Conservation (phyloP, 2,329 filamentous ascomycete species). For the Lasiodiplodia sp. region DNA sequence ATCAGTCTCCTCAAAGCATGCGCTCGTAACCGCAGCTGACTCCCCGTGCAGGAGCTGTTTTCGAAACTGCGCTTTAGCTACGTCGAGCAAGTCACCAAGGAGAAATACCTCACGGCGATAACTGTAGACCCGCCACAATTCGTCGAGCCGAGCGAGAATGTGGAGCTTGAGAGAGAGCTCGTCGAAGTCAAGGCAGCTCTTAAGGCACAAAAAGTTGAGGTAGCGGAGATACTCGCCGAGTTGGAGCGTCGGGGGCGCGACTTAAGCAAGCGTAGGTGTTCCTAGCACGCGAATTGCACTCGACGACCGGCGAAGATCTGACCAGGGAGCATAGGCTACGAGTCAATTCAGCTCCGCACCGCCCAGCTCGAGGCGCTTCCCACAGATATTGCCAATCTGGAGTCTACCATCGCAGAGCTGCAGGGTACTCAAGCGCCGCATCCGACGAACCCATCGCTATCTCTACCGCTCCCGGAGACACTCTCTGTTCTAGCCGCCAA, state of each 20-base stretch:
- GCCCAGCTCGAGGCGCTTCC: conserved; percentile 61
- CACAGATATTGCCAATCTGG: conserved; percentile 59
- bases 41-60: conserved; percentile 74
- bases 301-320: background rate
- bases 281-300: background rate
- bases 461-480: conserved; percentile 55
- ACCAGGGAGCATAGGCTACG: conserved; percentile 53
- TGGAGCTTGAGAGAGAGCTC: conserved; percentile 62
- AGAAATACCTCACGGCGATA: conserved; percentile 93
- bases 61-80: conserved; percentile 96
- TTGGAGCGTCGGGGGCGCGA: conserved; percentile 71
- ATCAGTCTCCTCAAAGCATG: background rate
- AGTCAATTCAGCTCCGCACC: conserved; percentile 61
- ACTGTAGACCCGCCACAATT: conserved; percentile 89
- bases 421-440: conserved; percentile 46
- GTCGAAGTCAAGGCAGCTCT: conserved; percentile 75
- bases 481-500: conserved; percentile 47
- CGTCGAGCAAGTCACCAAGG: conserved; percentile 97
- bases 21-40: background rate
- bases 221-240: conserved; percentile 72
- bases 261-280: conserved; percentile 58
- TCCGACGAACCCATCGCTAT: conserved; percentile 50
- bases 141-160: conserved; percentile 81
- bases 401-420: conserved; percentile 58
- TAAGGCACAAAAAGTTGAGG: conserved; percentile 80